These are phyloP conservation scores for Quercus cerris DNA, from an alignment of 306 rosid genomes.

Conservation along the genomic window DNA sequence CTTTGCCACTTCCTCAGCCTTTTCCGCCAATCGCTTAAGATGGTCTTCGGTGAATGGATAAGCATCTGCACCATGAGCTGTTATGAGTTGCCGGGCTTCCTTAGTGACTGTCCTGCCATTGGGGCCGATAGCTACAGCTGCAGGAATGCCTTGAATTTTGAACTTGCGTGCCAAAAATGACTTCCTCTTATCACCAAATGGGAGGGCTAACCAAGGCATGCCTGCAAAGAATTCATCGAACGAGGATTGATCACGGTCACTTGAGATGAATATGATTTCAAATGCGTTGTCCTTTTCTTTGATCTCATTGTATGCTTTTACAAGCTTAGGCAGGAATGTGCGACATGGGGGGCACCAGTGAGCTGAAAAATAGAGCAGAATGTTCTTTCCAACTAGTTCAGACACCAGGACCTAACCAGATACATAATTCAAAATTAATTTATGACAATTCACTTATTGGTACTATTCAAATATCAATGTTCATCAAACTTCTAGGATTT, in stretches of 20 bases:
- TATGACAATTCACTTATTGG: background rate
- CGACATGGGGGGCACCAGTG: conserved; percentile 51
- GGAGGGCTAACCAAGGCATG: conserved; percentile 55
- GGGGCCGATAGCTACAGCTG: conserved; percentile 30
- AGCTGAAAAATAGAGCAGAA: conserved; percentile 48
- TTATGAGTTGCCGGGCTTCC: conserved; percentile 25
- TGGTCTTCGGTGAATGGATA: conserved; percentile 45
- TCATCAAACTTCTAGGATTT: background rate
- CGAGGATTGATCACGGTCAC: conserved; percentile 33
- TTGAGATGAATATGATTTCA: conserved; percentile 42
- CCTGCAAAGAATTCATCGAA: conserved; percentile 25
- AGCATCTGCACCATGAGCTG: conserved; percentile 36
- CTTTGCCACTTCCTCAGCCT: conserved; percentile 23
- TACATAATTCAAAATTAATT: background rate
- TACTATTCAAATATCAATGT: background rate
- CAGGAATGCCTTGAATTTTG: conserved; percentile 40
- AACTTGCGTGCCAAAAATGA: conserved; percentile 19
- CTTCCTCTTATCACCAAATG: conserved; percentile 45
- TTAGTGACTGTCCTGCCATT: conserved; percentile 25
- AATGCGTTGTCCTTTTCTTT: conserved; percentile 27
- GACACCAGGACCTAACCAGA: conserved; percentile 32
- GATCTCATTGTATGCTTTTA: conserved; percentile 25
- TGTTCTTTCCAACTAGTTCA: conserved; percentile 38
- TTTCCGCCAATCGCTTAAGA: conserved; percentile 29
- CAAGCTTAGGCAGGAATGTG: conserved; percentile 39